Percentiles rank a stretch among this genome's conserved stretches.
phyloP scores from a whole-genome alignment of 345 rosid genomes.

The Rhizophora mangle region DNA sequence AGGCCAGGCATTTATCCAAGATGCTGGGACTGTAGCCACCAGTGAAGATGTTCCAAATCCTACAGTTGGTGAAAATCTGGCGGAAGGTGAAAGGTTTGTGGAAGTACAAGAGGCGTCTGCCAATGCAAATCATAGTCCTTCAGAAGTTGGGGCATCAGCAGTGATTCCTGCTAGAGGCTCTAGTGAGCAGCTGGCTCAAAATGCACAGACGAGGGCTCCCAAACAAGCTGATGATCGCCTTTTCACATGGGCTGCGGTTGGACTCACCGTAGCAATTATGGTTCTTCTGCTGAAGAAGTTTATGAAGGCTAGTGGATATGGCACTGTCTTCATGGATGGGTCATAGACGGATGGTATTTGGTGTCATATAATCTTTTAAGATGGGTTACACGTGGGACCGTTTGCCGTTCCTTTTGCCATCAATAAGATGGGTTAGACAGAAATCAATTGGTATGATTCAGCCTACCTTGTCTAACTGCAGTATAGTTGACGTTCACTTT shows the following conservation, averaged over 20 bases:
- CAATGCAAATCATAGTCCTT: slow-evolving; percentile 27
- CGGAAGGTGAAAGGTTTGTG: slow-evolving; percentile 34
- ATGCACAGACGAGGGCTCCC: slow-evolving; percentile 38
- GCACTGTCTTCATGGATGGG: slow-evolving; percentile 73
- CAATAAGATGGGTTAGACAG: too few species aligned
- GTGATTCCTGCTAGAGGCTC: slow-evolving; percentile 33
- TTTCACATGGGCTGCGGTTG: slow-evolving; percentile 83
- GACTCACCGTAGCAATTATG: slow-evolving; percentile 77
- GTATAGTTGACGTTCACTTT: too few species aligned
- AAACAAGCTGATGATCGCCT: slow-evolving; percentile 74
- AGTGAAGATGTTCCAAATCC: slow-evolving; percentile 27
- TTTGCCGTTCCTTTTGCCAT: too few species aligned
- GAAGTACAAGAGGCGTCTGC: slow-evolving; percentile 42
- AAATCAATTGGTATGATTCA: too few species aligned
- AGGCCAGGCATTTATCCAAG: slow-evolving; percentile 17
- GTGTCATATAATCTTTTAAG: not conserved
- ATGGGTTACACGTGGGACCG: too few species aligned
- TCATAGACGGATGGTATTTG: slow-evolving; percentile 36
- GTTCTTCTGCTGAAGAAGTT: slow-evolving; percentile 86
- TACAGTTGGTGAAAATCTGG: slow-evolving; percentile 15
- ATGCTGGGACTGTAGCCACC: slow-evolving; percentile 14
- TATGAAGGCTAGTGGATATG: slow-evolving; percentile 71
- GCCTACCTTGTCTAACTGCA: too few species aligned
- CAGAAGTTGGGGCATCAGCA: slow-evolving; percentile 27
- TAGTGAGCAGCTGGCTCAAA: slow-evolving; percentile 31